These are phyloP conservation scores for Fusarium pseudocircinatum DNA, from an alignment of 2,329 filamentous ascomycete species.

Conservation along the genomic window DNA sequence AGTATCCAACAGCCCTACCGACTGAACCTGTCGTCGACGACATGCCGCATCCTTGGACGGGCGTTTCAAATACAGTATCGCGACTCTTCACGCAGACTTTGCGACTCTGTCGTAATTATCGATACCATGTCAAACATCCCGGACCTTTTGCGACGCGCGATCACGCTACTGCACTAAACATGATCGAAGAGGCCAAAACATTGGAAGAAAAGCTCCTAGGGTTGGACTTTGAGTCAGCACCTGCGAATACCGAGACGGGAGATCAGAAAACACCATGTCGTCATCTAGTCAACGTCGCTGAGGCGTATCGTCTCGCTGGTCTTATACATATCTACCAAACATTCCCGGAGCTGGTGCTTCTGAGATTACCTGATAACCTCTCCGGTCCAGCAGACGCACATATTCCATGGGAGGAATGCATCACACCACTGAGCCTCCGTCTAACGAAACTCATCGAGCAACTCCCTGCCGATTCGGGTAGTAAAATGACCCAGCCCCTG, in stretches of 20 bases:
- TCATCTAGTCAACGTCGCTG: constrained; percentile 49
- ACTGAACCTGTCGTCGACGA: constrained; percentile 24
- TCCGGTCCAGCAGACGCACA: background rate
- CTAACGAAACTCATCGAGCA: constrained; percentile 44
- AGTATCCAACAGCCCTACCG: constrained; percentile 24
- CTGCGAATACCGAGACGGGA: constrained; percentile 39
- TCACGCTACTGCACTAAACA: constrained; percentile 29
- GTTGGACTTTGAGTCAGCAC: constrained; percentile 38
- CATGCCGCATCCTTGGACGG: constrained; percentile 51
- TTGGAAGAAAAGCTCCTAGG: constrained; percentile 48
- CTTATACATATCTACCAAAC: constrained; percentile 54
- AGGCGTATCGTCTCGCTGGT: constrained; percentile 50
- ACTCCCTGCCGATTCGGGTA: constrained; percentile 47
- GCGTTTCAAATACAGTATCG: constrained; percentile 48
- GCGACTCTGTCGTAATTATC: constrained; percentile 49
- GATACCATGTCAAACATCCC: constrained; percentile 39
- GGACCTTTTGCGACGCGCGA: constrained; percentile 21
- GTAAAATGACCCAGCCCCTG: constrained; percentile 48
- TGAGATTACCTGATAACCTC: constrained; percentile 40
- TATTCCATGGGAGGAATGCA: constrained; percentile 47
- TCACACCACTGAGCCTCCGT: constrained; percentile 44
- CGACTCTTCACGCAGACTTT: constrained; percentile 49
- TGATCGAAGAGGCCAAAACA: constrained; percentile 45
- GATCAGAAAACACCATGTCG: constrained; percentile 41
- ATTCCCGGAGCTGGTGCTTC: constrained; percentile 47